Percentiles rank a stretch among this genome's conserved stretches.
Evolutionary conservation across 192 early-diverging fungal genomes (phyloP).

Genomic region (Dissophora globulifera): DNA sequence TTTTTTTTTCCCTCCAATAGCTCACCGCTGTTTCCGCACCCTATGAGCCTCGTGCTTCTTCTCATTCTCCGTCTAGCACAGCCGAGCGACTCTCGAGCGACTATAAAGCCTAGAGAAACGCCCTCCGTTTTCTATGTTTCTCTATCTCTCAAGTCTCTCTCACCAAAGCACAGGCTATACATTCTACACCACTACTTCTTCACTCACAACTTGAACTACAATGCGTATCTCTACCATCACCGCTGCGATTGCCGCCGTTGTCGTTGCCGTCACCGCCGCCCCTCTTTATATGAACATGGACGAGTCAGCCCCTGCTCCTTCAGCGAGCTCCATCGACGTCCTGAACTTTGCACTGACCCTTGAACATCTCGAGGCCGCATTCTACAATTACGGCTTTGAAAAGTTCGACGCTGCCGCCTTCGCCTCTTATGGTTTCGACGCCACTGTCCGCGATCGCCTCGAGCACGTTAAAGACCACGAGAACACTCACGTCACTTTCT

Average conservation of each 20-base stretch:
- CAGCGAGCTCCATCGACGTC: neutral
- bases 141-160: neutral
- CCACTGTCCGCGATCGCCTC: constrained; percentile 17
- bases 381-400: constrained; percentile 35
- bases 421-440: constrained; percentile 10
- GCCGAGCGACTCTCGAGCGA: too few species aligned
- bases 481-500: constrained; percentile 9
- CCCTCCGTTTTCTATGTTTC: too few species aligned
- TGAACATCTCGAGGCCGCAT: constrained; percentile 34
- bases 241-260: too few species aligned
- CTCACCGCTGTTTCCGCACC: too few species aligned
- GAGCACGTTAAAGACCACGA: constrained; percentile 22
- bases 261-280: too few species aligned
- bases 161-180: neutral
- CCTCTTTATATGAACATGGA: neutral
- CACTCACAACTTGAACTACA: neutral
- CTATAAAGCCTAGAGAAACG: too few species aligned
- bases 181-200: too few species aligned
- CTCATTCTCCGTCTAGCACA: too few species aligned
- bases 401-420: constrained; percentile 16
- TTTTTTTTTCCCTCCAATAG: too few species aligned
- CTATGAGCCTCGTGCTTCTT: too few species aligned
- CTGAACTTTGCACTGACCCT: constrained; percentile 37
- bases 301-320: neutral
- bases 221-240: constrained; percentile 9